These are phyloP conservation scores for Peronospora destructor DNA, from an alignment of 352 stramenopile species.

Conservation along the genomic window DNA sequence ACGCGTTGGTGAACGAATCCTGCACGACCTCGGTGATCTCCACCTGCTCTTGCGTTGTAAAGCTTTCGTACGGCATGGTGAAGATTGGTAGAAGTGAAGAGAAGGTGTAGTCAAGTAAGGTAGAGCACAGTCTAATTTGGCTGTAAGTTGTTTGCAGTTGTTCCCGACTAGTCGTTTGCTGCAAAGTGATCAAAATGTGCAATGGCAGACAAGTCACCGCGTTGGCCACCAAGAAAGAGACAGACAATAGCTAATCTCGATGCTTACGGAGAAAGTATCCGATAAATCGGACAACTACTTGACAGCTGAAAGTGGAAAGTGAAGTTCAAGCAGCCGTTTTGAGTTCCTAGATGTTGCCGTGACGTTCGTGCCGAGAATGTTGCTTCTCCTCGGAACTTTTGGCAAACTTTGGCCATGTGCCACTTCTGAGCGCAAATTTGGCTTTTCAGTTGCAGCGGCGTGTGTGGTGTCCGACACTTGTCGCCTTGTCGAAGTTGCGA, in stretches of 20 bases:
- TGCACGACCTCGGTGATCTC: constrained; percentile 64
- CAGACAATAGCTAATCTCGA: constrained; percentile 18
- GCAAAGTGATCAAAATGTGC: constrained; percentile 22
- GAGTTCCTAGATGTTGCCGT: constrained; percentile 8
- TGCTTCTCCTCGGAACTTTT: constrained; percentile 11
- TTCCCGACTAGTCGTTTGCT: constrained; percentile 3
- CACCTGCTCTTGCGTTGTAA: constrained; percentile 48
- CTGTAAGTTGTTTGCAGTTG: constrained; percentile 1
- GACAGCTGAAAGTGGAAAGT: constrained; percentile 13
- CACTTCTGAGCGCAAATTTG: constrained; percentile 5
- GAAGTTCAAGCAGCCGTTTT: constrained; percentile 7
- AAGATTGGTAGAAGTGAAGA: background rate
- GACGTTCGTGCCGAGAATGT: constrained; percentile 17
- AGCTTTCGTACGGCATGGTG: constrained; percentile 75
- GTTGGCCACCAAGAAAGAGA: constrained; percentile 6
- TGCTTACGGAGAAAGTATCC: background rate
- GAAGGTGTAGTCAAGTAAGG: background rate
- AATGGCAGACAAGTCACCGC: constrained; percentile 17
- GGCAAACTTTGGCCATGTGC: constrained; percentile 13
- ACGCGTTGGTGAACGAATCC: constrained; percentile 41
- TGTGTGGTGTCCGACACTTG: background rate
- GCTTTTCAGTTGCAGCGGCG: constrained; percentile 1
- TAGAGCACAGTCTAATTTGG: background rate
- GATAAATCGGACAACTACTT: background rate
- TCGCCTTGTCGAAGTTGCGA: background rate